Evolutionary conservation across 2,329 filamentous ascomycete genomes (phyloP), one percentile per base, ranked within the genome.

Genomic region (Nemania diffusa): DNA sequence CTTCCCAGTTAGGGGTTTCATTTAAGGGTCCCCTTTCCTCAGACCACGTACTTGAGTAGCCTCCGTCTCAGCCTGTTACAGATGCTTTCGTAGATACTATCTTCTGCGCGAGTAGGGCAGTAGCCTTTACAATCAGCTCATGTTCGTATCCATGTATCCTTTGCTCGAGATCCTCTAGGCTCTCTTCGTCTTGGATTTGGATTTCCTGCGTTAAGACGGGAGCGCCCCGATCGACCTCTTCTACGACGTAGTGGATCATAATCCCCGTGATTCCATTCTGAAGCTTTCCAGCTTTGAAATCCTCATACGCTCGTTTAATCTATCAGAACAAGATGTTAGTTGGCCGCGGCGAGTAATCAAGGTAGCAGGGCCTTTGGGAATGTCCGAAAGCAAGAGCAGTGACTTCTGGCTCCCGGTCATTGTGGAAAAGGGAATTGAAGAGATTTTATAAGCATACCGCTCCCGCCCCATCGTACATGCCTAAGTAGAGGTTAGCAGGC

Each of bases 171-270:
- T 84, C 84, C 57, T 87, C 85, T 67, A 91, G 70, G 53, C 81
- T 83, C 71, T 89, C 85, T 48, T 84, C 85, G 51, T 84, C 83
- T 67, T 86, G 84, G 53, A 83, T 84, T 55, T 84, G 81, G 24
- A 93, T 85, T 77, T 91, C 87, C 70, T 82, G 79, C 9, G 88
- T 85, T 40, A 91, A 76, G 72, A 93, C 87, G 11, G 89, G 87
- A 69, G 85, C 82, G 0, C 91, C 91, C 74, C 88, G 85, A 79
- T 93, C 91, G 63, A 93, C 90, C 76, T 92, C 90, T 4, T 80
- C 81, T 57, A 88, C 85, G 34, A 92, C 90, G 79, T 91, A 87
- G 77, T 93, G 91, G 4, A 71, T 87, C 91, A 93, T 93, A 20
- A 92, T 87, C 0, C 91, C 92, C 52, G 88, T 94, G 27, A 32